Evolutionary conservation across 208 protist species (phyloP), one percentile per base, ranked within the genome.

Genomic region (Angomonas deanei): DNA sequence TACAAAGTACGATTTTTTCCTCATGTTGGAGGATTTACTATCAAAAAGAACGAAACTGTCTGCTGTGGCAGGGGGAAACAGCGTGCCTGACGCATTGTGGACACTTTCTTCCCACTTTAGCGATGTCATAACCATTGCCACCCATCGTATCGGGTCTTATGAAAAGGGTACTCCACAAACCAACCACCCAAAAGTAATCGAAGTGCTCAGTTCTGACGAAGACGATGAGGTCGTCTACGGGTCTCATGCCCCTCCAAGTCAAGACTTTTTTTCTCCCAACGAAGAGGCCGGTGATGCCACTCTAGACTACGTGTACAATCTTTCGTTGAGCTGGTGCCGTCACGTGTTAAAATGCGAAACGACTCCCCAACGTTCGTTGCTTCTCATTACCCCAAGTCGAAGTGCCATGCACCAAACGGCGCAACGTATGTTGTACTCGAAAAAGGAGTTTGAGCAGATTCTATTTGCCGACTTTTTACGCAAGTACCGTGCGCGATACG

Each of bases 21-120:
- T 89, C 54, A 56, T 75, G 3, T 62, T 94, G 17, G 78, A 86
- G 66, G 58, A 65, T 0, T 49, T 70, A 10, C 69, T 94, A 26
- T 61, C 70, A 46, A 59, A 63, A 38, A 76, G 82, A 17, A 70
- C 63, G 50, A 70, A 61, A 19, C 73, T 72, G 26, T 36, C 65
- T 46, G 57, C 57, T 10, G 57, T 55, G 19, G 52, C 21, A 15
- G 49, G 17, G 42, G 17, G 23, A 36, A 3, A 8, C 26, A 32
- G 28, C 31, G 34, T 77, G 15, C 82, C 88, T 1, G 67, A 81
- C n/a, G 84, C 84, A 2, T 72, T 80, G 26, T 94, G 88, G 86
- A 94, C 85, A 31, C 67, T 94, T 36, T 94, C 88, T 1, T 74
- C 73, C 1, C 80, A 85, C 63, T 92, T 86, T 55, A 53, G 64